Evolutionary conservation across 768 basidiomycete genomes (phyloP).

Genomic region (Auricularia sp.): DNA sequence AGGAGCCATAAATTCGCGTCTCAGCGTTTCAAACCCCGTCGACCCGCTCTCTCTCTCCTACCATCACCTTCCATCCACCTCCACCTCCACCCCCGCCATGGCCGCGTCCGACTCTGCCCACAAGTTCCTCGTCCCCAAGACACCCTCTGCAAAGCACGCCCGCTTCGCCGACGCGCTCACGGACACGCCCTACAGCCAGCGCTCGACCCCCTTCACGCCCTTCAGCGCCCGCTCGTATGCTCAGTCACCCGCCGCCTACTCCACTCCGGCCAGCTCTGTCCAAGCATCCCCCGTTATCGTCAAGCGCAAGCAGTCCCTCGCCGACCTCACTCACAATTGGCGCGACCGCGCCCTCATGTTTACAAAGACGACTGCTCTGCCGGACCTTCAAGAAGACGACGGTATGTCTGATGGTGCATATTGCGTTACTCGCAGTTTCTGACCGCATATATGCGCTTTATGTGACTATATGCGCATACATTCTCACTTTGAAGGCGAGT

Average conservation of each 20-base stretch:
- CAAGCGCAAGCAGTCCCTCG: neutral
- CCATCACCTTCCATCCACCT: neutral
- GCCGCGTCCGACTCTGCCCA: neutral
- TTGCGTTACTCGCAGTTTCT: neutral
- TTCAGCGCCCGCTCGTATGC: neutral
- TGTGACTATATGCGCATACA: too few species aligned
- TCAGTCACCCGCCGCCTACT: neutral
- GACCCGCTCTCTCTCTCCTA: neutral
- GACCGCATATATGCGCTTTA: neutral
- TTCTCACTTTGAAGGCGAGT: neutral
- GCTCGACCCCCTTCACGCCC: neutral
- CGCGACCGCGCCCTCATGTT: neutral
- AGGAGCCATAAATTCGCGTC: too few species aligned
- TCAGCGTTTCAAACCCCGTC: neutral
- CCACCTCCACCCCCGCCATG: neutral
- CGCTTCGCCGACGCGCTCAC: neutral
- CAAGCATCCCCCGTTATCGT: neutral
- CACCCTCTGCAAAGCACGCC: neutral
- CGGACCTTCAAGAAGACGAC: neutral
- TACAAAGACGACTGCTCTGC: neutral
- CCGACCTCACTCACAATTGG: neutral
- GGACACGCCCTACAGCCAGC: neutral
- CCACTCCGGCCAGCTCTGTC: constrained; percentile 1
- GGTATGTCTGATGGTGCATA: neutral
- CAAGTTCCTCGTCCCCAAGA: neutral